Conservation (phyloP, 2,329 filamentous ascomycete genomes). For the Niveomyces coronatus region DNA sequence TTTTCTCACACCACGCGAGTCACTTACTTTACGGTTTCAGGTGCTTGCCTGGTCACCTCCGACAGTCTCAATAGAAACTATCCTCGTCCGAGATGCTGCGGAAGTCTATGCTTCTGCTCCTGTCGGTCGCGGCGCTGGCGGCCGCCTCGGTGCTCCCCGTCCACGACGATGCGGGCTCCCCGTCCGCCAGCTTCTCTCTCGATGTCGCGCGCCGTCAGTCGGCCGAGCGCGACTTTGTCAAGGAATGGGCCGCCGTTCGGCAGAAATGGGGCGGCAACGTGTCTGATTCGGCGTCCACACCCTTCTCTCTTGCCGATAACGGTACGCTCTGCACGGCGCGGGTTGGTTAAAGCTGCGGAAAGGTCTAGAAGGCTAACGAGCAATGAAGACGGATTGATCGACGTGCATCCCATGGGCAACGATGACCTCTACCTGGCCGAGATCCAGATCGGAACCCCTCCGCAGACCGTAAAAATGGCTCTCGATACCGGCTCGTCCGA, state of each 20-base stretch:
- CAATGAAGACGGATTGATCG: slow-evolving; percentile 21
- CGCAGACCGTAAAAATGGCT: slow-evolving; percentile 37
- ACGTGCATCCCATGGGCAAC: slow-evolving; percentile 26
- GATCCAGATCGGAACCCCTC: slow-evolving; percentile 35
- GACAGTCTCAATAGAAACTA: too few relatives aligned
- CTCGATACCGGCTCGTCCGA: slow-evolving; percentile 46
- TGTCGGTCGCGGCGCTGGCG: slow-evolving; percentile 12
- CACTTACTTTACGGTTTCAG: too few relatives aligned
- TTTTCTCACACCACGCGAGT: too few relatives aligned
- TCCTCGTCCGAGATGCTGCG: slow-evolving; percentile 3
- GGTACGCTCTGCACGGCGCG: too few relatives aligned
- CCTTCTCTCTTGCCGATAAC: slow-evolving; percentile 20
- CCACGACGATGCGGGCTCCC: neutral
- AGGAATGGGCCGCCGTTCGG: slow-evolving; percentile 23
- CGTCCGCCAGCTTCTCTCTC: slow-evolving; percentile 18
- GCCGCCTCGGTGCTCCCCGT: slow-evolving; percentile 12
- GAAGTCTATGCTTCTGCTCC: slow-evolving; percentile 3
- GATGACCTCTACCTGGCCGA: slow-evolving; percentile 35
- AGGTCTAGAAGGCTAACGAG: too few relatives aligned
- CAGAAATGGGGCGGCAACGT: slow-evolving; percentile 24
- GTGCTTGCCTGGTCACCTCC: too few relatives aligned
- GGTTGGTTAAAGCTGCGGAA: too few relatives aligned
- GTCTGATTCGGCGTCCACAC: slow-evolving; percentile 12
- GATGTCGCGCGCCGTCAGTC: slow-evolving; percentile 15
- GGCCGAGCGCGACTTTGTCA: slow-evolving; percentile 21